Percentiles rank a stretch among this genome's conserved stretches.
Evolutionary conservation across 2,329 filamentous ascomycete genomes (phyloP).

Genomic region (Parascedosporium putredinis): DNA sequence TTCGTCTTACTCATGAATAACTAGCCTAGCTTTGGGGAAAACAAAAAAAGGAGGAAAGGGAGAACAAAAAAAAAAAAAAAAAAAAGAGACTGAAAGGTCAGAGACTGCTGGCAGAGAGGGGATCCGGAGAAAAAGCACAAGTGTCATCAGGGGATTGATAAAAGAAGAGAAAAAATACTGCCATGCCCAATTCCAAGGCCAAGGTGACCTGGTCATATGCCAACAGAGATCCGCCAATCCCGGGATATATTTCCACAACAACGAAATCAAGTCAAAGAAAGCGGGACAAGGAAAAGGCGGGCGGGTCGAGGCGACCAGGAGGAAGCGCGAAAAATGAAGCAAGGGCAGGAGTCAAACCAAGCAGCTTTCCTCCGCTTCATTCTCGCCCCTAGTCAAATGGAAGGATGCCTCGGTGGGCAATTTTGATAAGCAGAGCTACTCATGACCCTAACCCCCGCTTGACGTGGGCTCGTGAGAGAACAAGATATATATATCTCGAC

Average conservation of each 20-base stretch:
- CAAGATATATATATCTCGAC: constrained; percentile 18
- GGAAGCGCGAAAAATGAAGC: neutral
- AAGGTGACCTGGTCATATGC: neutral
- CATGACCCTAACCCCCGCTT: constrained; percentile 6
- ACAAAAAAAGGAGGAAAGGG: too few relatives aligned
- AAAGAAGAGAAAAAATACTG: neutral
- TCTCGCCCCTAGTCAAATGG: neutral
- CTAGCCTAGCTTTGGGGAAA: neutral
- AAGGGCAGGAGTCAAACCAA: too few relatives aligned
- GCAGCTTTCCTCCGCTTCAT: neutral
- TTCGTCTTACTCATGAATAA: neutral
- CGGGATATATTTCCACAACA: neutral
- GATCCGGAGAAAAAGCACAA: neutral
- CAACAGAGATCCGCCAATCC: neutral
- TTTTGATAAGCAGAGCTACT: neutral
- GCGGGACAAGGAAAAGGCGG: too few relatives aligned
- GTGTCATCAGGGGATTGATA: neutral
- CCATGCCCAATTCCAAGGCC: neutral
- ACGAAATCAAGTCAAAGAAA: too few relatives aligned
- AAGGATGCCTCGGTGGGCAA: constrained; percentile 1
- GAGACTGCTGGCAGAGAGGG: too few relatives aligned
- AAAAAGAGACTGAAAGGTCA: too few relatives aligned
- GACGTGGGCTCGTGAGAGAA: constrained; percentile 26
- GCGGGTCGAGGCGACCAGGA: too few relatives aligned
- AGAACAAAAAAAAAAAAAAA: too few relatives aligned